phyloP scores from a whole-genome alignment of 306 rosid species.

The Rosa lucieae region DNA sequence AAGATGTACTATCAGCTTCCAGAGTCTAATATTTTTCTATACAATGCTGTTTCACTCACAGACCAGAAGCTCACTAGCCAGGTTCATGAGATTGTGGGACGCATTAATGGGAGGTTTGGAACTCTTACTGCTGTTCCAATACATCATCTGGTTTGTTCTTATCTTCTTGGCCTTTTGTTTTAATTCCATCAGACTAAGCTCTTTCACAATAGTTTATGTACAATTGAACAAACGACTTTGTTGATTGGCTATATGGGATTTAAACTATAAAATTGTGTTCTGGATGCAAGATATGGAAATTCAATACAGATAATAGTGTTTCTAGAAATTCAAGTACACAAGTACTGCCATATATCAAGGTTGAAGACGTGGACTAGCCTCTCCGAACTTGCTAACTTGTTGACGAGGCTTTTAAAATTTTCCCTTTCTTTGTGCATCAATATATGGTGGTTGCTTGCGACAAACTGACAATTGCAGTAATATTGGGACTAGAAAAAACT shows the following conservation, averaged over 20 bases:
- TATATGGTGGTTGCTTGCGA: background rate
- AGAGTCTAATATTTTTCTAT: background rate
- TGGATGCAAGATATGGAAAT: background rate
- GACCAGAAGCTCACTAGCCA: constrained; percentile 98
- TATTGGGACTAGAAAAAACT: background rate
- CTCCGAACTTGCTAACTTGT: background rate
- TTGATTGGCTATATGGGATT: constrained; percentile 1
- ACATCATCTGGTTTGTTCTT: constrained; percentile 85
- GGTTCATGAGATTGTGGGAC: constrained; percentile 98
- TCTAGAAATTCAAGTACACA: background rate
- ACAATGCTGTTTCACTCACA: constrained; percentile 36
- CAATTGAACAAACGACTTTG: background rate
- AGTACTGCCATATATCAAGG: background rate
- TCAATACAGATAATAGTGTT: background rate
- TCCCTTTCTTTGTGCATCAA: background rate
- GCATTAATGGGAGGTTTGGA: constrained; percentile 97
- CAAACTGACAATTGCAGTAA: background rate
- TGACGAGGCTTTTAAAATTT: background rate
- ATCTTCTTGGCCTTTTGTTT: constrained; percentile 23
- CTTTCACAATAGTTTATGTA: background rate
- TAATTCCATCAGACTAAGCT: background rate
- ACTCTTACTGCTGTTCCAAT: constrained; percentile 93
- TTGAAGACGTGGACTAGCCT: background rate
- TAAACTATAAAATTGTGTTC: background rate
- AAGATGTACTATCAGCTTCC: background rate